Evolutionary conservation across 1,284 basidiomycete species (phyloP), one percentile per base, ranked within the genome.

Genomic region (Schizophyllum commune): DNA sequence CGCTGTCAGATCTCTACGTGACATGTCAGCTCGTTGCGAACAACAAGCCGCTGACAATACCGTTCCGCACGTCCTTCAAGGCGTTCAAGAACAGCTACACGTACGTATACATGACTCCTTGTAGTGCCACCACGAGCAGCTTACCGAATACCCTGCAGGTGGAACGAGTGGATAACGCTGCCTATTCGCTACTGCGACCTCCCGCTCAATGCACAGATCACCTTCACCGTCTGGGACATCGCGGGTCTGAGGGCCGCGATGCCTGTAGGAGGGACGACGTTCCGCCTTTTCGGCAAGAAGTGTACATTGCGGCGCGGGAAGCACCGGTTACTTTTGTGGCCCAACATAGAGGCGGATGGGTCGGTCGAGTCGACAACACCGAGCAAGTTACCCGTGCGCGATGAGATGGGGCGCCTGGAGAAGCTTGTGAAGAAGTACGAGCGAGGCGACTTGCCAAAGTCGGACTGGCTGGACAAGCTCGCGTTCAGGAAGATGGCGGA

Each of bases 391-490:
- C 85, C 83, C 39, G 76, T 79, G 0, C 81, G 86, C 63, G 96
- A 98, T 69, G 95, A 98, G 74, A 94, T 96, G 91, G 96, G 94
- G 1, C 78, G 96, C 53, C 74, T 99, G 32, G 96, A 98, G 73
- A 94, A 95, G 82, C 83, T 98, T 11, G 90, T 98, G 62, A 98
- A 98, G 79, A 95, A 96, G 70, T 96, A 96, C 68, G 94, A 98
- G 70, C 82, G 94, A 3, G 94, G 94, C 0, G 95, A 98, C 72
- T 79, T 99, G n/a, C 85, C 90, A 1, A 92, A 94, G 70, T 88
- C 92, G 1, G 95, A 98, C 65, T 99, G 97, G 96, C 78, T 99
- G 3, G 96, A 99, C 72, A 91, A 92, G 65, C 78, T 97, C 71
- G 88, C 92, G 1, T 98, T 97, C 73, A 79, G 95, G 34, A 91